Base-by-base conservation (phyloP, 1,139 yeast species). In the Taiozyma onychis region DNA sequence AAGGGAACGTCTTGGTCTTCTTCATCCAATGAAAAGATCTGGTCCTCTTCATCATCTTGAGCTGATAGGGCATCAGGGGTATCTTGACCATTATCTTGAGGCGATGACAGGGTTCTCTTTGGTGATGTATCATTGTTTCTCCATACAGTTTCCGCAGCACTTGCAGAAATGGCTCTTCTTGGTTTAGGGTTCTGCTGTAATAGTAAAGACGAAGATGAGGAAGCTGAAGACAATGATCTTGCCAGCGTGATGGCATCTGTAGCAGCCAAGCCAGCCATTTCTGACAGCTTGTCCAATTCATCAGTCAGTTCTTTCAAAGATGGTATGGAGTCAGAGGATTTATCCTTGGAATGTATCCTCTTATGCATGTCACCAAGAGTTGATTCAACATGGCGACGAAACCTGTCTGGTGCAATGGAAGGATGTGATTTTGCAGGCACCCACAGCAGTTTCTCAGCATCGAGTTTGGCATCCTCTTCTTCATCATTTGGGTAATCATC, bases 351-450 rank as follows among this genome's bases (percentile, higher is more conserved):
- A 7, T 49, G 45, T 44, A 51, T 37, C 54, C 75, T 74, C 52
- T 80, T 80, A 61, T 83, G 76, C 54, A 89, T 76, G 62, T 86
- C 95, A 54, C 87, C 85, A 21, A 90, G 83, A 26, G 93, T 86
- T 47, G 81, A 77, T 60, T 86, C 87, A 41, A 93, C 88, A 68
- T 89, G 90, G 55, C 82, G 79, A 58, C 85, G 79, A 76, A 90
- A 93, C 60, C 88, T 89, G 60, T 88, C 95, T 1, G 98, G 98
- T 39, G 95, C 91, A 18, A 93, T 80, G 62, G 87, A 93, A 1
- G 99, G 98, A 65, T 93, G 99, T 45, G 89, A 77, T 56, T 82
- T 83, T 1, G 98, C 98, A 0, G 98, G 97, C 2, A 93, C 97
- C 99, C 99, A 91, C 47, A 90, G 70, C 16, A 83, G 66, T 48